phyloP scores from a whole-genome alignment of 2,329 filamentous ascomycete species.

The Monilinia aucupariae region DNA sequence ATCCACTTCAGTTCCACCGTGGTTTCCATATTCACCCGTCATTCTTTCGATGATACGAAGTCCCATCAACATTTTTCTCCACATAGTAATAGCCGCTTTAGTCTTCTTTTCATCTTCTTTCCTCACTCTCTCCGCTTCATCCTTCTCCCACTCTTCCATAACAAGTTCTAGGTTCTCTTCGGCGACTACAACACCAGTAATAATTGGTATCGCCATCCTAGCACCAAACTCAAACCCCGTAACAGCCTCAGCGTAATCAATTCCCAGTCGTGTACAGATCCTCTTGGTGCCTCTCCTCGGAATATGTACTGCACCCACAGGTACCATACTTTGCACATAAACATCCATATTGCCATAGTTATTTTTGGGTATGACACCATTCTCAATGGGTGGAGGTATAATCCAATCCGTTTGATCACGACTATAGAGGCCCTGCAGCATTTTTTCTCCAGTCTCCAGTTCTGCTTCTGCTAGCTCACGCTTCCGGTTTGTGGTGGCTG shows the following conservation, averaged over 20 bases:
- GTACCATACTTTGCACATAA: conserved; percentile 91
- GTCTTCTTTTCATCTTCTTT: conserved; percentile 81
- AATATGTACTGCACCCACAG: conserved; percentile 75
- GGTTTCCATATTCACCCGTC: conserved; percentile 66
- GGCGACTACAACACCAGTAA: conserved; percentile 84
- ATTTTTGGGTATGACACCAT: conserved; percentile 89
- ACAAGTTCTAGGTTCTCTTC: conserved; percentile 70
- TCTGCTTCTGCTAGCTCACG: conserved; percentile 85
- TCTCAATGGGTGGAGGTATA: conserved; percentile 76
- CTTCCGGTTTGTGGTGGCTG: conserved; percentile 80
- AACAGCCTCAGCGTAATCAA: conserved; percentile 91
- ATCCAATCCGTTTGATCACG: conserved; percentile 90
- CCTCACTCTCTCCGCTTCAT: conserved; percentile 66
- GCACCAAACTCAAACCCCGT: conserved; percentile 96
- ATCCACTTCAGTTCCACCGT: conserved; percentile 46
- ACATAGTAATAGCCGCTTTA: conserved; percentile 66
- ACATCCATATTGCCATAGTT: conserved; percentile 95
- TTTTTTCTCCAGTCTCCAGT: conserved; percentile 69
- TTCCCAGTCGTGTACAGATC: conserved; percentile 75
- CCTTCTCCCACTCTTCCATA: conserved; percentile 71
- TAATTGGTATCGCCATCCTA: conserved; percentile 86
- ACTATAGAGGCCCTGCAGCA: conserved; percentile 80
- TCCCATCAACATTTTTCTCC: conserved; percentile 84
- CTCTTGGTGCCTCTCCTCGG: conserved; percentile 70
- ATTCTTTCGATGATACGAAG: conserved; percentile 76